These are phyloP conservation scores for Euphrasia arctica DNA, from an alignment of 305 asterid genomes.

Conservation along the genomic window DNA sequence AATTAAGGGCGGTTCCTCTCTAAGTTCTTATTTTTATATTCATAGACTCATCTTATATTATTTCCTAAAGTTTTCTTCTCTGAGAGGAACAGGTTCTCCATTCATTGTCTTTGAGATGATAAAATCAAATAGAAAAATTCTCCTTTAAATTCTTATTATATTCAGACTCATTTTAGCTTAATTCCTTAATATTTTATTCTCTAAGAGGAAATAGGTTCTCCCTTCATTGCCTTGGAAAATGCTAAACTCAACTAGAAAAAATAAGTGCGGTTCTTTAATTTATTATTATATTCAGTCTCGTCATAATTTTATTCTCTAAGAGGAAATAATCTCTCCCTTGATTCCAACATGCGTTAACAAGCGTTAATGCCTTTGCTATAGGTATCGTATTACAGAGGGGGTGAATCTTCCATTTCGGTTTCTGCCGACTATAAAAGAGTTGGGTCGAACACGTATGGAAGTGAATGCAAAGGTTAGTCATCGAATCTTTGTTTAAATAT, in stretches of 20 bases:
- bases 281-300: constrained; percentile 5
- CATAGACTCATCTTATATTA: background rate
- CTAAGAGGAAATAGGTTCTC: background rate
- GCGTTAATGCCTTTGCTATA: constrained; percentile 31
- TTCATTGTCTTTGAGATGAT: constrained; percentile 18
- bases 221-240: constrained; percentile 16
- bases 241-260: constrained; percentile 14
- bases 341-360: constrained; percentile 24
- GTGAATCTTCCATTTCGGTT: constrained; percentile 99
- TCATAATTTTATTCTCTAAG: constrained; percentile 3
- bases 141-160: constrained; percentile 2
- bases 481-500: constrained; percentile 21
- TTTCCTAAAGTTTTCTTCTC: background rate
- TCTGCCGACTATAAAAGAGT: constrained; percentile 96
- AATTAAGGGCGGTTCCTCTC: no score
- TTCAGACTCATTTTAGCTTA: constrained; percentile 3
- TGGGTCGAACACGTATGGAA: constrained; percentile 99
- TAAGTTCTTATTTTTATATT: no score
- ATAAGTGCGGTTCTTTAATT: constrained; percentile 8
- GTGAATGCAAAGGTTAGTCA: constrained; percentile 93
- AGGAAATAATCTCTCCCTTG: constrained; percentile 1
- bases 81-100: constrained; percentile 3
- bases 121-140: background rate
- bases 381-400: constrained; percentile 99
- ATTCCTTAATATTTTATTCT: background rate